A percentile compares a stretch with the other conserved stretches of the same genome.
Conservation (phyloP, 1,284 basidiomycete species). For the Trametes hirsuta region DNA sequence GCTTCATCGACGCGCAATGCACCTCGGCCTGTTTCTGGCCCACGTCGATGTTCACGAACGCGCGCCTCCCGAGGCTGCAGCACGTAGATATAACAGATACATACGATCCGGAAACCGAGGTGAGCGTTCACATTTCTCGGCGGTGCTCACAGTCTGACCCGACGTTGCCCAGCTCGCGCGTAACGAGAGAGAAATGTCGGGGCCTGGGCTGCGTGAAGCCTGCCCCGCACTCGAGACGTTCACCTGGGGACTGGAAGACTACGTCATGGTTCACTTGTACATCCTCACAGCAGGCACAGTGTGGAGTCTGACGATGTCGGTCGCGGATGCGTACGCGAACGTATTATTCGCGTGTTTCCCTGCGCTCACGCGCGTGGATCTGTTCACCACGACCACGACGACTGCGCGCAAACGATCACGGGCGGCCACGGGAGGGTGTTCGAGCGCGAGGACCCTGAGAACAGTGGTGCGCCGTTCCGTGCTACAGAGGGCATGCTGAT, state of each 20-base stretch:
- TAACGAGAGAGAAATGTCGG: not conserved
- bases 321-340: not conserved
- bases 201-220: slow-evolving; percentile 50
- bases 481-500: too few relatives aligned
- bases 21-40: not conserved
- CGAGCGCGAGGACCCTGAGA: too few relatives aligned
- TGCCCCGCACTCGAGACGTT: slow-evolving; percentile 87
- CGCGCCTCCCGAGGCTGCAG: slow-evolving; percentile 75
- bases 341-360: not conserved
- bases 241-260: not conserved
- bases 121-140: not conserved
- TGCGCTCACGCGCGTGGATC: not conserved
- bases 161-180: not conserved
- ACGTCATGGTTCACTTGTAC: not conserved
- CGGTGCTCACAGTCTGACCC: not conserved
- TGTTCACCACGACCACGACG: not conserved
- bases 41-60: slow-evolving; percentile 18
- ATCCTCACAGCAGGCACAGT: not conserved
- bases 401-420: too few relatives aligned
- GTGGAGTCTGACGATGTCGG: not conserved
- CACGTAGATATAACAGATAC: slow-evolving; percentile 63
- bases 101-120: not conserved
- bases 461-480: too few relatives aligned
- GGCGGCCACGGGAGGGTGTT: too few relatives aligned
- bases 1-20: not conserved